These are phyloP conservation scores for Harrya chromipes DNA, from an alignment of 768 basidiomycete genomes.

Conservation along the genomic window DNA sequence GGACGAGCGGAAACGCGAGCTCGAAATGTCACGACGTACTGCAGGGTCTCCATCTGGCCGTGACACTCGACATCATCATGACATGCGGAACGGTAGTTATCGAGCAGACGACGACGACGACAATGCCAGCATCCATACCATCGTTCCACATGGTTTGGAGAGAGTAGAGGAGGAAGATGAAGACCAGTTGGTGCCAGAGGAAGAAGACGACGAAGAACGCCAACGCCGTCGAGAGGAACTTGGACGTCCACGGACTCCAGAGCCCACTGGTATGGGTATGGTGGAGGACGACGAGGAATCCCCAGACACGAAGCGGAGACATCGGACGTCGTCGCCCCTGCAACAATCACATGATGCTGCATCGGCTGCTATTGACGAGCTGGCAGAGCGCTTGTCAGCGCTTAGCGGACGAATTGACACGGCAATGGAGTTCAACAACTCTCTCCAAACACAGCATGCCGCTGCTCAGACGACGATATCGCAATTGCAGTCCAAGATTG, in stretches of 20 bases:
- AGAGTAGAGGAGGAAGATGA: conserved; percentile 76
- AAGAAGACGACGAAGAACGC: conserved; percentile 49
- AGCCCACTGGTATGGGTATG: conserved; percentile 63
- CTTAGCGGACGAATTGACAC: conserved; percentile 72
- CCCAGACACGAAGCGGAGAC: conserved; percentile 19
- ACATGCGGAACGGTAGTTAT: conserved; percentile 17
- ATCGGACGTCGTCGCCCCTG: conserved; percentile 16
- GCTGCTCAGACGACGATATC: conserved; percentile 74
- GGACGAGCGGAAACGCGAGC: conserved; percentile 59
- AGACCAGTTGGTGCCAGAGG: conserved; percentile 41
- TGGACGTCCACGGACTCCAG: conserved; percentile 76
- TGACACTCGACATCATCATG: conserved; percentile 16
- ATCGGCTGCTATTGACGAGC: conserved; percentile 46
- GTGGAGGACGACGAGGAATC: conserved; percentile 43
- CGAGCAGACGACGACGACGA: conserved; percentile 70
- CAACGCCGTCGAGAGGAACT: conserved; percentile 47
- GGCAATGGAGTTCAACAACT: conserved; percentile 67
- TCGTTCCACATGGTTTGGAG: conserved; percentile 66
- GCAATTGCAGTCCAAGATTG: conserved; percentile 65
- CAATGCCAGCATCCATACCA: conserved; percentile 65
- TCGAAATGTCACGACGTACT: conserved; percentile 28
- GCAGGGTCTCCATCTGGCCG: conserved; percentile 25
- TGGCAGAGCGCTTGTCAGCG: conserved; percentile 57
- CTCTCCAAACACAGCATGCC: conserved; percentile 74
- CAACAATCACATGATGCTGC: conserved; percentile 23